A percentile compares a stretch with the other conserved stretches of the same genome.
These are phyloP conservation scores for Dendrobium huoshanense DNA, from an alignment of 106 monocot genomes.

Conservation along the genomic window DNA sequence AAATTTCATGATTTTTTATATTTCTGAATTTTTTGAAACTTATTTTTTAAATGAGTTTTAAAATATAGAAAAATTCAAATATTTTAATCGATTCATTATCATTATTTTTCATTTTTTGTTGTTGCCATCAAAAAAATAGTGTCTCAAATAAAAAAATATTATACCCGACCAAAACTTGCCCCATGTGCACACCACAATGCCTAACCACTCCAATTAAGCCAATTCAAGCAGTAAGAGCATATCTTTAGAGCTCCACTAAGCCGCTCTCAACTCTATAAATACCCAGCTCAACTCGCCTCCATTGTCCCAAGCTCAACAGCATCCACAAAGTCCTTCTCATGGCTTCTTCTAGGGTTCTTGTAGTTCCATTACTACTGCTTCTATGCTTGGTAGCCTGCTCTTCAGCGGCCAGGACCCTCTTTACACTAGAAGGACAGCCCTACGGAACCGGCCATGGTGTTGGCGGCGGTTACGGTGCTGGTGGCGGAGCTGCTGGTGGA, in stretches of 20 bases:
- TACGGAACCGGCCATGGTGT: constrained; percentile 13
- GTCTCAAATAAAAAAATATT: background rate
- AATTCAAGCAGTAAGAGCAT: too few species aligned
- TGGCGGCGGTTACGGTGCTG: constrained; percentile 13
- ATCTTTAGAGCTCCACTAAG: too few species aligned
- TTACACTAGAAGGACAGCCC: constrained; percentile 3
- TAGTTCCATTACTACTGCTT: constrained; percentile 9
- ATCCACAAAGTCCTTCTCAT: background rate
- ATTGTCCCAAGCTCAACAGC: background rate
- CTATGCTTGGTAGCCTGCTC: constrained; percentile 19
- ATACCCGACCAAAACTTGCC: background rate
- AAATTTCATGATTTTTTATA: too few species aligned
- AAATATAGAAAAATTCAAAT: too few species aligned
- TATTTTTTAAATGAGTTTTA: too few species aligned
- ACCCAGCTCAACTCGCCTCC: background rate
- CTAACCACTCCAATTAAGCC: background rate
- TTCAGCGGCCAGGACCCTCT: constrained; percentile 18
- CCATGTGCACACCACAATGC: background rate
- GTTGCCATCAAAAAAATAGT: background rate
- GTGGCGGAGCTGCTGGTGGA: constrained; percentile 7
- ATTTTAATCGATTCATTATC: background rate
- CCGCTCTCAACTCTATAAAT: constrained; percentile 14
- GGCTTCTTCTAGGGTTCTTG: background rate
- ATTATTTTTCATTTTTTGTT: background rate
- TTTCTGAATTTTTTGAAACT: too few species aligned